A percentile compares a stretch with the other conserved stretches of the same genome.
phyloP scores from a whole-genome alignment of 164 flowering plant species.

The Malania oleifera region DNA sequence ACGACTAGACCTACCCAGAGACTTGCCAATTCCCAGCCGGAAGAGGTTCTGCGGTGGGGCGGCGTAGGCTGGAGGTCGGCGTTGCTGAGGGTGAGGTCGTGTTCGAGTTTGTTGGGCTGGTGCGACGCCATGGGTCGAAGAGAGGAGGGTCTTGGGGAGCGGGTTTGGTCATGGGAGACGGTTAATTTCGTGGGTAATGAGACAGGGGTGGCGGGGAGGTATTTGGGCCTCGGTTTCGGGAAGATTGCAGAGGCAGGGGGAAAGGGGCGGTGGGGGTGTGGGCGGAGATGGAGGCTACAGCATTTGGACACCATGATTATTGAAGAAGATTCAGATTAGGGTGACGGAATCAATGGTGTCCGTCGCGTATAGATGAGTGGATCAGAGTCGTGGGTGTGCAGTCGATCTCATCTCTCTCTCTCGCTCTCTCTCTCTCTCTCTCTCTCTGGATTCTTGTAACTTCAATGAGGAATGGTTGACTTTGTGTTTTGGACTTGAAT shows the following conservation, averaged over 20 bases:
- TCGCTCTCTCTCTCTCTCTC: no score
- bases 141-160: conserved; percentile 13
- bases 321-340: conserved; percentile 16
- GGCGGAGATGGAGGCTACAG: conserved; percentile 35
- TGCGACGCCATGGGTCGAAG: conserved; percentile 32
- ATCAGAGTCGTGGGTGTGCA: conserved; percentile 8
- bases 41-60: conserved; percentile 37
- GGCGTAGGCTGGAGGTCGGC: conserved; percentile 69
- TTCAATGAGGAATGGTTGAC: no score
- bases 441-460: no score
- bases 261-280: conserved; percentile 21
- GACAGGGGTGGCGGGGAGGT: background rate
- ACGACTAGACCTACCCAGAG: conserved; percentile 89
- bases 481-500: no score
- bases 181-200: background rate
- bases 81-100: conserved; percentile 53
- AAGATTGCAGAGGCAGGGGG: conserved; percentile 4
- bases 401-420: no score
- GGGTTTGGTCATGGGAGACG: background rate
- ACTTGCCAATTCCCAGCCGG: conserved; percentile 74
- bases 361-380: conserved; percentile 13
- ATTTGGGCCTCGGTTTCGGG: conserved; percentile 5
- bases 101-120: conserved; percentile 20
- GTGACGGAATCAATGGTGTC: conserved; percentile 14
- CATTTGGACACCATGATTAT: conserved; percentile 41